Evolutionary conservation across 345 rosid species (phyloP).

Genomic region (Carallia pectinifolia): DNA sequence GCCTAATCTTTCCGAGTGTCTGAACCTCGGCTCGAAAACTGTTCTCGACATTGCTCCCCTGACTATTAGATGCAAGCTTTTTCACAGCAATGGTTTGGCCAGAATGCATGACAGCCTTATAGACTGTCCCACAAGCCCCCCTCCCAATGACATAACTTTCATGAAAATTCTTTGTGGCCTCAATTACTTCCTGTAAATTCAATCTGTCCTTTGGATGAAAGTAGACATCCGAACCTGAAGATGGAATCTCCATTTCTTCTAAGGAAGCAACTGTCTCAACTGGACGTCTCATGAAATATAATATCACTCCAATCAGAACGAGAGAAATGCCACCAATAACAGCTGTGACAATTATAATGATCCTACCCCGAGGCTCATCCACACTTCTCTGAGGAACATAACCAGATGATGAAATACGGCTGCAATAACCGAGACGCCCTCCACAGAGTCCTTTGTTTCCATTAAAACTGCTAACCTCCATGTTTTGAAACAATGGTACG

Average conservation of each 20-base stretch:
- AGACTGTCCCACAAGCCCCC: slow-evolving; percentile 83
- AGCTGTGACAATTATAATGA: slow-evolving; percentile 50
- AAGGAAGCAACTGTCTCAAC: slow-evolving; percentile 43
- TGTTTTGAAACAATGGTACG: slow-evolving; percentile 55
- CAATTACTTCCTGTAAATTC: slow-evolving; percentile 61
- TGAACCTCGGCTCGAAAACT: slow-evolving; percentile 77
- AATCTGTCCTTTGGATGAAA: slow-evolving; percentile 67
- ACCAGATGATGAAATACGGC: slow-evolving; percentile 8
- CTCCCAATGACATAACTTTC: slow-evolving; percentile 58
- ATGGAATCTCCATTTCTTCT: slow-evolving; percentile 39
- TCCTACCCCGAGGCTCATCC: slow-evolving; percentile 28
- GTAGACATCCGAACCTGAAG: slow-evolving; percentile 53
- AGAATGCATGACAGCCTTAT: slow-evolving; percentile 60
- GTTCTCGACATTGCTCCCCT: slow-evolving; percentile 59
- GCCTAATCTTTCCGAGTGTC: slow-evolving; percentile 82
- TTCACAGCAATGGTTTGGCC: slow-evolving; percentile 69
- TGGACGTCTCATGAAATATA: slow-evolving; percentile 51
- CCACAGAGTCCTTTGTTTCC: slow-evolving; percentile 67
- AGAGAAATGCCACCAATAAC: slow-evolving; percentile 52
- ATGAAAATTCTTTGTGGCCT: slow-evolving; percentile 65
- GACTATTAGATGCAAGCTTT: slow-evolving; percentile 58
- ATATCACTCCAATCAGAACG: slow-evolving; percentile 41
- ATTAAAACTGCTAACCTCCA: slow-evolving; percentile 61
- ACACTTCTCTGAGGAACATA: slow-evolving; percentile 22
- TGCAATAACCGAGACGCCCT: slow-evolving; percentile 39